These are phyloP conservation scores for Lasiodiplodia hormozganensis DNA, from an alignment of 2,329 filamentous ascomycete genomes.

Conservation along the genomic window DNA sequence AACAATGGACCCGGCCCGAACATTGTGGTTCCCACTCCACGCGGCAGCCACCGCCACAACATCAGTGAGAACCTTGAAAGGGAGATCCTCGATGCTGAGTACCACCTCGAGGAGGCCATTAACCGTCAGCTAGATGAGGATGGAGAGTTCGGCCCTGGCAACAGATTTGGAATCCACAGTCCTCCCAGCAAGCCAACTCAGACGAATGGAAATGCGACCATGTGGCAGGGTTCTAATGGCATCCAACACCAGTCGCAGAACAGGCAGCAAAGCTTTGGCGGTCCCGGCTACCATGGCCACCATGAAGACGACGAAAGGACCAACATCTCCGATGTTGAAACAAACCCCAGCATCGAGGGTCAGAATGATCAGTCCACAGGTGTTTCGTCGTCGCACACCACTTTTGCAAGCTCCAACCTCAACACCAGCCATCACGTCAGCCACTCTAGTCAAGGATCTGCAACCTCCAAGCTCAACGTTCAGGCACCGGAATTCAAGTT, in stretches of 20 bases:
- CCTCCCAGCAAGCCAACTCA: constrained; percentile 38
- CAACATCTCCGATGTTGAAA: constrained; percentile 45
- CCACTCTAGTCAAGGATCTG: constrained; percentile 68
- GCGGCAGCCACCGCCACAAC: constrained; percentile 71
- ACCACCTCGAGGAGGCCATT: constrained; percentile 81
- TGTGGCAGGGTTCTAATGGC: constrained; percentile 54
- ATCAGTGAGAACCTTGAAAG: constrained; percentile 79
- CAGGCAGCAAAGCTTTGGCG: constrained; percentile 60
- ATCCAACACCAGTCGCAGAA: constrained; percentile 78
- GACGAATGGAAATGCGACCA: constrained; percentile 20
- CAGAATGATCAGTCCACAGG: constrained; percentile 45
- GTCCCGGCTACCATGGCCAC: constrained; percentile 36
- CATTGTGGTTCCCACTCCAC: constrained; percentile 67
- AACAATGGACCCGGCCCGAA: constrained; percentile 54
- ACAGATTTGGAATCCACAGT: constrained; percentile 35
- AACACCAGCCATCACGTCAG: constrained; percentile 43
- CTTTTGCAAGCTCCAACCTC: constrained; percentile 68
- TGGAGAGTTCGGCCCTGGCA: constrained; percentile 70
- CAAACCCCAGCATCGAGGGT: constrained; percentile 48
- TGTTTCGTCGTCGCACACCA: constrained; percentile 46
- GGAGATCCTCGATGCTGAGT: constrained; percentile 85
- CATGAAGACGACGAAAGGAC: constrained; percentile 47
- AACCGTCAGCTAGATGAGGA: constrained; percentile 80
- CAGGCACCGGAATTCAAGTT: constrained; percentile 88
- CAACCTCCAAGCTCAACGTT: constrained; percentile 82